Evolutionary conservation across 2,329 filamentous ascomycete species (phyloP).

Genomic region (Cephalotrichum gorgonifer): DNA sequence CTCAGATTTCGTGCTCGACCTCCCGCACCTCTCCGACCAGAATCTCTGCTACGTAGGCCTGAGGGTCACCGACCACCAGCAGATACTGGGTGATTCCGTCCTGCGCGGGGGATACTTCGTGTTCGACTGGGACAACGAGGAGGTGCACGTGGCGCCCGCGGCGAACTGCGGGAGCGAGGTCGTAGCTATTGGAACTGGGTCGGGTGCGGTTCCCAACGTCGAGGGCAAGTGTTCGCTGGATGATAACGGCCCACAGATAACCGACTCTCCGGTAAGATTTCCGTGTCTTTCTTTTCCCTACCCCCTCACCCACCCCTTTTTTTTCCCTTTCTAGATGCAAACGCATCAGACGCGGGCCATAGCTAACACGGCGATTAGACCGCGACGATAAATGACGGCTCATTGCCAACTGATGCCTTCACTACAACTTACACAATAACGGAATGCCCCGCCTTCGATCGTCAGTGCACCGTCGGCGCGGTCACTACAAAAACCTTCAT

Average conservation of each 20-base stretch:
- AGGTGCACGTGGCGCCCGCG: constrained; percentile 29
- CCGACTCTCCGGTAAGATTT: constrained; percentile 1
- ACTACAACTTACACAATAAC: constrained; percentile 4
- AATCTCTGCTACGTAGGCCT: constrained; percentile 30
- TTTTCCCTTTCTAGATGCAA: no score
- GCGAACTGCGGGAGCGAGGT: constrained; percentile 29
- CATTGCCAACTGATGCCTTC: constrained; percentile 3
- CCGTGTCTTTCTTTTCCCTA: no score
- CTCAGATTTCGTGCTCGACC: constrained; percentile 38
- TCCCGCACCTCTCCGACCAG: constrained; percentile 15
- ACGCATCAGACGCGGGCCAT: no score
- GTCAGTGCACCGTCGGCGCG: background rate
- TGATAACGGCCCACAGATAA: background rate
- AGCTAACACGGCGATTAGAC: no score
- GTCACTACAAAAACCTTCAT: background rate
- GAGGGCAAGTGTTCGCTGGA: constrained; percentile 20
- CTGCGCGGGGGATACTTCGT: constrained; percentile 34
- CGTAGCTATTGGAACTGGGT: constrained; percentile 21
- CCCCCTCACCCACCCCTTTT: no score
- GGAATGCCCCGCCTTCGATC: constrained; percentile 1
- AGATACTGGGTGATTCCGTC: constrained; percentile 32
- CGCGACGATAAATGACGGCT: background rate
- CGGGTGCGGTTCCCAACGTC: constrained; percentile 19
- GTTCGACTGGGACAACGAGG: constrained; percentile 33
- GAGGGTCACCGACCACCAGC: constrained; percentile 25